Percentiles rank a stretch among this genome's conserved stretches.
Evolutionary conservation across 2,329 filamentous ascomycete species (phyloP).

Genomic region (Monilinia fructicola): DNA sequence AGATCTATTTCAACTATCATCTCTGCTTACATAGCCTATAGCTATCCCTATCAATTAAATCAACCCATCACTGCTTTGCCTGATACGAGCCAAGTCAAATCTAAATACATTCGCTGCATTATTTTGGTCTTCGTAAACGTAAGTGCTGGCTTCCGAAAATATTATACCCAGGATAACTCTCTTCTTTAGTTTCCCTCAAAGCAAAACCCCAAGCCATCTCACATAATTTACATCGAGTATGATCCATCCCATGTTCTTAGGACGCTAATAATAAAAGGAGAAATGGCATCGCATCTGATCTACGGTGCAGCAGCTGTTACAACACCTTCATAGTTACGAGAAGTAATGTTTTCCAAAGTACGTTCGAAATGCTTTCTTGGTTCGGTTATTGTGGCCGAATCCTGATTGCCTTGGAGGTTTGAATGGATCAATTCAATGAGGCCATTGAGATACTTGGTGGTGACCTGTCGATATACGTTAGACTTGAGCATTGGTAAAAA

Average conservation of each 20-base stretch:
- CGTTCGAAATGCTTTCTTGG: constrained; percentile 93
- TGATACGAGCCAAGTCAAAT: constrained; percentile 20
- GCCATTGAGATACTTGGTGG: constrained; percentile 95
- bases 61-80: constrained; percentile 22
- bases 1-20: constrained; percentile 9
- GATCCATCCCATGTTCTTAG: constrained; percentile 16
- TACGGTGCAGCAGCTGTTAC: constrained; percentile 46
- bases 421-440: constrained; percentile 98
- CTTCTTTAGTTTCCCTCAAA: constrained; percentile 4
- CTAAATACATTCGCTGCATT: constrained; percentile 25
- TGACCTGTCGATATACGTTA: constrained; percentile 54
- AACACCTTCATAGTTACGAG: constrained; percentile 89
- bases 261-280: constrained; percentile 15
- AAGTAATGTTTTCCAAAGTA: constrained; percentile 89
- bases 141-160: constrained; percentile 18
- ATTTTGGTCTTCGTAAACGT: constrained; percentile 24
- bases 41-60: constrained; percentile 21
- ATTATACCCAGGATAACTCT: constrained; percentile 10
- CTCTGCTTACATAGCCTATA: constrained; percentile 17
- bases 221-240: constrained; percentile 25
- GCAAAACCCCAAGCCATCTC: constrained; percentile 14
- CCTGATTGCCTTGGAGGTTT: constrained; percentile 82
- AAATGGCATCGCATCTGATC: background rate
- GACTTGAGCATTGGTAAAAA: constrained; percentile 21
- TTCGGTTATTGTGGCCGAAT: constrained; percentile 79